Percentiles rank a stretch among this genome's conserved stretches.
phyloP scores from a whole-genome alignment of 2,329 filamentous ascomycete genomes.

The Tothia fuscella region DNA sequence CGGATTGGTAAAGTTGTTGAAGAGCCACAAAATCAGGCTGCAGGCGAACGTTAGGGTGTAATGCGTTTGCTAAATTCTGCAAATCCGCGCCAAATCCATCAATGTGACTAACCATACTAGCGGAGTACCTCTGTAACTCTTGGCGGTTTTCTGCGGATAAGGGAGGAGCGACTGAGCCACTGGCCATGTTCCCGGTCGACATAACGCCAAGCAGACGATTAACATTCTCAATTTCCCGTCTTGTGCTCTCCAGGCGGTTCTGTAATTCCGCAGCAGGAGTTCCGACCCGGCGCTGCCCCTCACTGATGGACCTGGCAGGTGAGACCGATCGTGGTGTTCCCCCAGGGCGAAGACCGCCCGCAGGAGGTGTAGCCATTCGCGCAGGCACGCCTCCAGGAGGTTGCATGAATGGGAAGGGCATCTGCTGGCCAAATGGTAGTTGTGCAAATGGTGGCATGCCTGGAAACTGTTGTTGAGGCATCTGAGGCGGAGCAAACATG shows the following conservation, averaged over 20 bases:
- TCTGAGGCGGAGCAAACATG: not conserved
- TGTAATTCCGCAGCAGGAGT: constrained; percentile 9
- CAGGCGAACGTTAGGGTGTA: constrained; percentile 3
- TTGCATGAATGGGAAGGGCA: not conserved
- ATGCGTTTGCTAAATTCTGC: constrained; percentile 1
- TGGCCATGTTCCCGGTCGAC: constrained; percentile 1
- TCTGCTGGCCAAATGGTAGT: not conserved
- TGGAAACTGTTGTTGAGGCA: constrained; percentile 1
- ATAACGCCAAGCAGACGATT: constrained; percentile 3
- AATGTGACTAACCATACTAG: constrained; percentile 8
- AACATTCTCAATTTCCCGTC: constrained; percentile 5
- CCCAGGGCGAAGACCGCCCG: not conserved
- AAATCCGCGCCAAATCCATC: constrained; percentile 6
- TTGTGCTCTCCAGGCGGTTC: constrained; percentile 3
- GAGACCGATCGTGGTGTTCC: constrained; percentile 4
- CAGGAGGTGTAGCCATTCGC: constrained; percentile 3
- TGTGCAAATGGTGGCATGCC: constrained; percentile 2
- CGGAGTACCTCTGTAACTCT: not conserved
- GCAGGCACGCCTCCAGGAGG: not conserved
- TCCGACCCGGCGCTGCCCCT: constrained; percentile 5
- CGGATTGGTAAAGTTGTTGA: not conserved
- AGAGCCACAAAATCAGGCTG: constrained; percentile 6
- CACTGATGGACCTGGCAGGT: constrained; percentile 8
- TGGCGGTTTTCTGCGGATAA: not conserved
- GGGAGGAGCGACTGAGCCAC: not conserved